Base-by-base conservation (phyloP, 176 grass and related monocot genomes). In the Musa beccarii region DNA sequence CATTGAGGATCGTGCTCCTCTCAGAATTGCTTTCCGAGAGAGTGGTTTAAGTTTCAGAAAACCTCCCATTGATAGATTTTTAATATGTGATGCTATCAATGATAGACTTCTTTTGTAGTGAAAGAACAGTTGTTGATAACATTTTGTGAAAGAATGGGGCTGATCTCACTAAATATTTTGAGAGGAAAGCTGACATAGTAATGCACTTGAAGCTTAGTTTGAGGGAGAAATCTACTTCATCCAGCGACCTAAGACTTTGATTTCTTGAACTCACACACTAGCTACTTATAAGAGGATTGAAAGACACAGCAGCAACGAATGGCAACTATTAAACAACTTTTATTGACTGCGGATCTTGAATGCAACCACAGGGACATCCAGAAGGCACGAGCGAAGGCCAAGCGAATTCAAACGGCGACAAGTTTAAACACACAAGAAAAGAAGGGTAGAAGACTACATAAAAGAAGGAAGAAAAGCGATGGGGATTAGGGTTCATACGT, bases 401-500 rank as follows among this genome's bases (percentile, higher is more conserved):
- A 12, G 13, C 10, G 22, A 66, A 9, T 3, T 21, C 9, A 66
- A 2, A 25, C 9, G 8, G 1, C 2, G 21, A 21, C 63, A 23
- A 65, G 11, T 11, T 11, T n/a, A n/a, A 50, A n/a, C 53, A 55
- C 15, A 21, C 16, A 50, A 52, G 0, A 3, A 51, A 51, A 15
- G 2, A 68, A 17, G 1, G 13, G 43, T 19, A 68, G 71, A 53
- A 12, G 19, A 23, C 23, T 65, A 49, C 1, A 16, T 4, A 21
- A 49, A 11, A 24, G 1, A 25, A 52, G 43, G 8, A 11, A 53
- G 53, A 34, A 23, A 11, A n/a, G n/a, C 59, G 17, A 59, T 17
- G 17, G n/a, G 2, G 53, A 19, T 10, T 26, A 78, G 64, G 49
- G 70, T 75, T 50, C 71, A 24, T 72, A 89, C 90, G 51, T 90